Evolutionary conservation across 2,329 filamentous ascomycete species (phyloP).

Genomic region (Dactylonectria estremocensis): DNA sequence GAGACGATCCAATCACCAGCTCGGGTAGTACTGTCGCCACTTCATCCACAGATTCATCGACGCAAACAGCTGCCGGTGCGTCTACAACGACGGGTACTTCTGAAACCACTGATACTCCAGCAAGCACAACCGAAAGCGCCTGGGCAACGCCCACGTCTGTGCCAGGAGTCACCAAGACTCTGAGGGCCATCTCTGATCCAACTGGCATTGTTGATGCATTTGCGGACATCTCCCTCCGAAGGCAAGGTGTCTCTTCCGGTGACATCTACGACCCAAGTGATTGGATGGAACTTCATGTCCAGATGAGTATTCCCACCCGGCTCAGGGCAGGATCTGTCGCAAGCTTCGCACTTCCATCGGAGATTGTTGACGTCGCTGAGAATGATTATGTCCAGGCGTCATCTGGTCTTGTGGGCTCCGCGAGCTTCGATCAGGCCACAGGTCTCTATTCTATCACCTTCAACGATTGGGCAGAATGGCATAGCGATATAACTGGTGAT

Average conservation of each 20-base stretch:
- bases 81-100: background rate
- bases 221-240: constrained; percentile 1
- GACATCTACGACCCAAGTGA: constrained; percentile 8
- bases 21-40: constrained; percentile 7
- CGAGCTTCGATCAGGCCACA: constrained; percentile 2
- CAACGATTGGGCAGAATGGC: constrained; percentile 19
- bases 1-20: constrained; percentile 28
- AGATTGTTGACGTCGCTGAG: constrained; percentile 29
- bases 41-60: background rate
- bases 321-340: constrained; percentile 6
- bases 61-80: background rate
- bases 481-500: constrained; percentile 24
- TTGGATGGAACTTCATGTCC: constrained; percentile 23
- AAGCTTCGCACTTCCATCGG: constrained; percentile 25
- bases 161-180: constrained; percentile 29
- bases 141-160: constrained; percentile 15
- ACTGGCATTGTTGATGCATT: constrained; percentile 23
- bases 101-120: constrained; percentile 1
- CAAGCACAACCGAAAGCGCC: constrained; percentile 2
- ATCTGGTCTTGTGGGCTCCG: background rate
- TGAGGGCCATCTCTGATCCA: constrained; percentile 23
- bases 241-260: background rate
- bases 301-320: constrained; percentile 16
- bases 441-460: constrained; percentile 15
- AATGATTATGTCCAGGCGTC: constrained; percentile 3